Evolutionary conservation across 164 flowering plant genomes (phyloP).

Genomic region (Taxillus chinensis): DNA sequence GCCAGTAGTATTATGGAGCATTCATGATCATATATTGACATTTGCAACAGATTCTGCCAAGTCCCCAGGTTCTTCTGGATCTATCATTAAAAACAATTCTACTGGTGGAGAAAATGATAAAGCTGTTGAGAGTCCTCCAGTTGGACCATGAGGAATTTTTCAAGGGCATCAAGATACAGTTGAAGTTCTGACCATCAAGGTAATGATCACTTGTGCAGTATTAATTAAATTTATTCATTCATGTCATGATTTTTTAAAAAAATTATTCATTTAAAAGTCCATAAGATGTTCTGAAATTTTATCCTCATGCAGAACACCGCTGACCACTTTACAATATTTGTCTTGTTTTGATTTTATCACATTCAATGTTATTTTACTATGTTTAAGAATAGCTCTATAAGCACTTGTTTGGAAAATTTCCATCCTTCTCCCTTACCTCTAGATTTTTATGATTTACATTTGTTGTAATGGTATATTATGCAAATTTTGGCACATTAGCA

Average conservation of each 20-base stretch:
- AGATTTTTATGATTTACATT: too few species aligned
- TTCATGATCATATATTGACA: conserved; percentile 76
- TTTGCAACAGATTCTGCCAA: conserved; percentile 47
- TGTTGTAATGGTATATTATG: too few species aligned
- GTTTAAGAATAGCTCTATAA: too few species aligned
- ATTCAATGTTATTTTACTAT: too few species aligned
- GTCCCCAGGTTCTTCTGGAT: conserved; percentile 47
- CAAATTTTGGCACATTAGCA: too few species aligned
- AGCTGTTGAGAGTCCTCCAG: conserved; percentile 36
- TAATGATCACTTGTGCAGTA: conserved; percentile 12
- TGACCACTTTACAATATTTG: too few species aligned
- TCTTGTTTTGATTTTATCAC: too few species aligned
- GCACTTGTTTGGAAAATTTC: too few species aligned
- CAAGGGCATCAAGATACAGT: conserved; percentile 88
- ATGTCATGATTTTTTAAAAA: too few species aligned
- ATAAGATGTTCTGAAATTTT: neutral
- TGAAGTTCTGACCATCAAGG: conserved; percentile 97
- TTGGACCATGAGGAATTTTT: conserved; percentile 78
- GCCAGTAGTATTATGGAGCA: conserved; percentile 89
- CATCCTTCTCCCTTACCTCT: neutral
- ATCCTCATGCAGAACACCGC: too few species aligned
- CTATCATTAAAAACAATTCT: conserved; percentile 35
- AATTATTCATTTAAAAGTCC: too few species aligned
- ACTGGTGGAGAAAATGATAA: conserved; percentile 34
- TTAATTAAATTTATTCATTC: too few species aligned